phyloP scores from a whole-genome alignment of 306 rosid genomes.

The Fragaria ananassa region DNA sequence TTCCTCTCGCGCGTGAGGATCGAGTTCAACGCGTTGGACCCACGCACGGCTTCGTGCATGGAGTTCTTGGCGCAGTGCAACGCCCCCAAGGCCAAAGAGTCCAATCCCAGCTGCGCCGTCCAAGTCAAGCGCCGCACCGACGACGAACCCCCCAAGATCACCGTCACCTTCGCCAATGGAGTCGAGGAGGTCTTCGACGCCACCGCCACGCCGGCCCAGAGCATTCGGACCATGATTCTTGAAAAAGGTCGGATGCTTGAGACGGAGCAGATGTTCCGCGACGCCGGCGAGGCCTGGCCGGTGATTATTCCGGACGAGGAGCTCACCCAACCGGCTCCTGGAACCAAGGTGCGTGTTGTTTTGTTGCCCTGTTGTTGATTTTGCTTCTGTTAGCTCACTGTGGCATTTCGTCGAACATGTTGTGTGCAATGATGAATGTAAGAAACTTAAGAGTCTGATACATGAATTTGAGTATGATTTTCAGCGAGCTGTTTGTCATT shows the following conservation, averaged over 20 bases:
- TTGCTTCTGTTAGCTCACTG: neutral
- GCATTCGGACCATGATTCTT: constrained; percentile 66
- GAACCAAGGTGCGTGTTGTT: constrained; percentile 56
- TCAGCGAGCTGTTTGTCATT: too few species aligned
- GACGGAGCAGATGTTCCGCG: constrained; percentile 79
- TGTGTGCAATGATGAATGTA: neutral
- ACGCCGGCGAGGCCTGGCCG: constrained; percentile 86
- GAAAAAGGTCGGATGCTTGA: constrained; percentile 71
- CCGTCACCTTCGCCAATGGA: constrained; percentile 81
- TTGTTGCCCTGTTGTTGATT: neutral
- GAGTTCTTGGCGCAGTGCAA: constrained; percentile 95
- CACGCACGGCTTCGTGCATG: constrained; percentile 84
- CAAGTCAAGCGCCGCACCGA: constrained; percentile 80
- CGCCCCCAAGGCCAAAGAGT: constrained; percentile 80
- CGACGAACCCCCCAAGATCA: constrained; percentile 74
- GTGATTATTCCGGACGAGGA: constrained; percentile 68
- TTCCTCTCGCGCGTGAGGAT: constrained; percentile 72
- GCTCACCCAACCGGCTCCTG: constrained; percentile 46
- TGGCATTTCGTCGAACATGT: constrained; percentile 22
- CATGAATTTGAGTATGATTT: neutral
- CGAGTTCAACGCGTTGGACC: constrained; percentile 89
- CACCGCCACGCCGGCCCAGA: constrained; percentile 68
- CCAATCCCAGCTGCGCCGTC: constrained; percentile 75
- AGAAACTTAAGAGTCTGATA: neutral
- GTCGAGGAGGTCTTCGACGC: constrained; percentile 76